A percentile compares a stretch with the other conserved stretches of the same genome.
Evolutionary conservation across 192 early-diverging fungal genomes (phyloP).

Genomic region (Nowakowskiella sp.): DNA sequence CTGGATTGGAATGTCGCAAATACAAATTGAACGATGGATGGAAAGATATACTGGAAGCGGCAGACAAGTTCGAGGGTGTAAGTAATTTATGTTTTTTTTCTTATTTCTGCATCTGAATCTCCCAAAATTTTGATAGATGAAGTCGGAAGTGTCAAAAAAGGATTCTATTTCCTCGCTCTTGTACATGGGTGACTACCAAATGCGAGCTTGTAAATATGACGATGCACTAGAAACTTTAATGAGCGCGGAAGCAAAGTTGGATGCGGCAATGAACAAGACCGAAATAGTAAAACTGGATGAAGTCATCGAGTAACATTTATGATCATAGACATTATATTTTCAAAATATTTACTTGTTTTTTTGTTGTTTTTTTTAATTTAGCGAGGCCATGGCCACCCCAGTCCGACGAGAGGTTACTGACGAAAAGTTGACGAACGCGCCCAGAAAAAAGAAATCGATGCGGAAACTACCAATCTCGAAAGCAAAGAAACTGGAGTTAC

Average conservation of each 20-base stretch:
- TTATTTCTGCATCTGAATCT: conserved; percentile 16
- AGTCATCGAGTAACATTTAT: conserved; percentile 26
- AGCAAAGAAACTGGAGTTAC: background rate
- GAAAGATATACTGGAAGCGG: too few species aligned
- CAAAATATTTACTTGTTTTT: background rate
- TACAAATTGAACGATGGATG: too few species aligned
- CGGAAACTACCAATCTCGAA: background rate
- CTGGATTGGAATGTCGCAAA: too few species aligned
- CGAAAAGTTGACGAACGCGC: conserved; percentile 43
- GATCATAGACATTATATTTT: background rate
- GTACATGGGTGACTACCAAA: conserved; percentile 40
- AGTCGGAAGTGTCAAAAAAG: conserved; percentile 19
- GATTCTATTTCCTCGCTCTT: conserved; percentile 25
- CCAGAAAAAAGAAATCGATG: conserved; percentile 33
- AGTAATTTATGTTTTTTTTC: conserved; percentile 8
- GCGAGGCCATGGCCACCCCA: too few species aligned
- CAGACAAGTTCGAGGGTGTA: too few species aligned
- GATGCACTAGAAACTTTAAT: conserved; percentile 41
- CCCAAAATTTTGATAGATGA: conserved; percentile 28
- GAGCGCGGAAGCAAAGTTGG: conserved; percentile 36
- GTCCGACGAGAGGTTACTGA: too few species aligned
- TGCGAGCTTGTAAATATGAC: conserved; percentile 28
- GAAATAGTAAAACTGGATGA: conserved; percentile 47
- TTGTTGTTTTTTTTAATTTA: background rate
- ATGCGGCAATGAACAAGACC: conserved; percentile 41